Evolutionary conservation across 208 protist species (phyloP).

Genomic region (Leishmania arabica): DNA sequence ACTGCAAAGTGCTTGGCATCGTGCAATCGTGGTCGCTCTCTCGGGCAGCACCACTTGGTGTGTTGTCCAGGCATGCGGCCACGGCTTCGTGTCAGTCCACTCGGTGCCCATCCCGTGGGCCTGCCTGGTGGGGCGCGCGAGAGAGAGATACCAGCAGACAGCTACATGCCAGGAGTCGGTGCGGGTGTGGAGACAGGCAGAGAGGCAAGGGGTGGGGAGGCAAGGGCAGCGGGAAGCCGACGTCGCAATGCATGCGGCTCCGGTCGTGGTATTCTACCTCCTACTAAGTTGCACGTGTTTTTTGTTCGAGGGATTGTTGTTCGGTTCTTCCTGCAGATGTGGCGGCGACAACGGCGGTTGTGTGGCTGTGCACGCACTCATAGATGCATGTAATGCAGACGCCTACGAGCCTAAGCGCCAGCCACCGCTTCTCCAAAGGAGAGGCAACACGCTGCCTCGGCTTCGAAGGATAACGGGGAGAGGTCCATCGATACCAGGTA

Average conservation of each 20-base stretch:
- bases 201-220: background rate
- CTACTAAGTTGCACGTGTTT: constrained; percentile 4
- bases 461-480: background rate
- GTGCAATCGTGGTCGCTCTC: background rate
- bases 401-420: background rate
- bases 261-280: background rate
- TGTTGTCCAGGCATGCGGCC: background rate
- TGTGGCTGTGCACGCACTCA: background rate
- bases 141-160: background rate
- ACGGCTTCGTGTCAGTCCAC: background rate
- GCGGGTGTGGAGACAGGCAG: background rate
- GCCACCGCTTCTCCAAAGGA: background rate
- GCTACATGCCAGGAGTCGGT: background rate
- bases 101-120: background rate
- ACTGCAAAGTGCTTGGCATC: background rate
- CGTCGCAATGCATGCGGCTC: background rate
- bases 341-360: background rate
- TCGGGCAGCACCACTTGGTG: background rate
- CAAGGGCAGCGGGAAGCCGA: background rate
- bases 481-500: background rate
- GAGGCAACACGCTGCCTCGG: background rate
- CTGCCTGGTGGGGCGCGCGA: background rate
- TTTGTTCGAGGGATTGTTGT: background rate
- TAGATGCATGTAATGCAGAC: background rate
- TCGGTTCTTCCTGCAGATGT: background rate